Base-by-base conservation (phyloP, 495 filamentous ascomycete genomes). In the Mycothermus thermophilus region DNA sequence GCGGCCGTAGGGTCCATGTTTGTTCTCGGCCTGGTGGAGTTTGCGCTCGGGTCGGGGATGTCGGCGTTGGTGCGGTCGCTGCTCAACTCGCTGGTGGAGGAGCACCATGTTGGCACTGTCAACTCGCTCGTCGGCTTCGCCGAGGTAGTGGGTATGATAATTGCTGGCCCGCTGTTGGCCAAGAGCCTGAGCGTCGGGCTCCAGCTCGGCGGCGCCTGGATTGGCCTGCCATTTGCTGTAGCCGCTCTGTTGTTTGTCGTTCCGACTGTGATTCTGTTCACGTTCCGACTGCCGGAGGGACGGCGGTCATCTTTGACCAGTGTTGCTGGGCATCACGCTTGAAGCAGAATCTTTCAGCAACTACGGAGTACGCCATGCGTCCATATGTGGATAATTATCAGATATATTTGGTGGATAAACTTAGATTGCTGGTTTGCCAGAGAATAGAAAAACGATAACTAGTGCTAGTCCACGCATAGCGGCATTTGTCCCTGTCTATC, bases 61-160 rank as follows among this genome's bases (percentile, higher is more conserved):
- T 9, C 29, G 0, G 20, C 47, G 1, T 8, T 51, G 3, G 38
- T 48, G 5, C 33, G 54, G 20, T 51, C 49, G 5, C 28, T 58
- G 11, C 30, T 55, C 16, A 58, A 53, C 27, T 31, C 49, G 1
- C 15, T 53, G 16, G 48, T 58, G n/a, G 54, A 58, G 38, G 49
- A 55, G 24, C 49, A 58, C 12, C 51, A 58, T 27, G 39, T 53
- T 13, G 54, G 49, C 13, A 53, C 43, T 1, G 29, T 55, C 20
- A 58, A 58, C 37, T 30, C 47, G 8, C 41, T 58, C 4, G 21
- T 58, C 9, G 41, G 47, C 11, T 39, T 52, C 35, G 40, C 52
- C 38, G 52, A 55, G 34, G 45, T 12, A 23, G 23, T 40, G n/a
- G 52, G 53, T 8, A 12, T 49, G 32, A 48, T 44, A 29, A 8